phyloP scores from a whole-genome alignment of 2,329 filamentous ascomycete genomes.

The Coniella vitis region DNA sequence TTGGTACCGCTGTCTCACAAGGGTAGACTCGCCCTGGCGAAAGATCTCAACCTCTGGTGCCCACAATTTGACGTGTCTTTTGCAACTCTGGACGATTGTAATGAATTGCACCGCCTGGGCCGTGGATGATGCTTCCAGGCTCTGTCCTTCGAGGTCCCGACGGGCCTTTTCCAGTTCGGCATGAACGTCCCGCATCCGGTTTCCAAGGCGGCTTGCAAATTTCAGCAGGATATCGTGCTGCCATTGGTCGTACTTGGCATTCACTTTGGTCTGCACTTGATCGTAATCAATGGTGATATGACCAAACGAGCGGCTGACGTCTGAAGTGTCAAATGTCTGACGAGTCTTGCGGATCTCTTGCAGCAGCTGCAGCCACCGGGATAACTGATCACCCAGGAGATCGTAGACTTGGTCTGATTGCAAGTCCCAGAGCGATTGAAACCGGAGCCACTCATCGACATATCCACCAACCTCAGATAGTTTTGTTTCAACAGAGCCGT shows the following conservation, averaged over 20 bases:
- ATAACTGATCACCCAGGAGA: constrained; percentile 80
- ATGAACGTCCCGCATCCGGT: constrained; percentile 86
- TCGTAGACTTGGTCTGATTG: constrained; percentile 95
- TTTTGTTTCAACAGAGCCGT: constrained; percentile 76
- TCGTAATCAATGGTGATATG: constrained; percentile 96
- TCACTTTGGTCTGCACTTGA: constrained; percentile 97
- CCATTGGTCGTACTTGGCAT: constrained; percentile 99
- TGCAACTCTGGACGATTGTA: constrained; percentile 93
- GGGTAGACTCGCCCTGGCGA: constrained; percentile 86
- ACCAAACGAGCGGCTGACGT: constrained; percentile 86
- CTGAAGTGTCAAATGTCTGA: constrained; percentile 94
- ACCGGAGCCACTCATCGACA: constrained; percentile 97
- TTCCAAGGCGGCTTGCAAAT: constrained; percentile 83
- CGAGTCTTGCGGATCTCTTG: constrained; percentile 95
- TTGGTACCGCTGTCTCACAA: constrained; percentile 87
- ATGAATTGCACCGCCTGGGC: constrained; percentile 98
- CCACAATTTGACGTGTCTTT: constrained; percentile 89
- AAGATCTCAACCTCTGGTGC: constrained; percentile 94
- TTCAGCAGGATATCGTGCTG: constrained; percentile 94
- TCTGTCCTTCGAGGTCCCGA: constrained; percentile 84
- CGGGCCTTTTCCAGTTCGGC: constrained; percentile 87
- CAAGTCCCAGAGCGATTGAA: constrained; percentile 96
- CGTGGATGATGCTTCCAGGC: constrained; percentile 88
- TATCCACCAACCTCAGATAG: constrained; percentile 74
- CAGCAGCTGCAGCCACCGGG: constrained; percentile 89